These are phyloP conservation scores for Lactarius psammicola DNA, from an alignment of 768 basidiomycete species.

Conservation along the genomic window DNA sequence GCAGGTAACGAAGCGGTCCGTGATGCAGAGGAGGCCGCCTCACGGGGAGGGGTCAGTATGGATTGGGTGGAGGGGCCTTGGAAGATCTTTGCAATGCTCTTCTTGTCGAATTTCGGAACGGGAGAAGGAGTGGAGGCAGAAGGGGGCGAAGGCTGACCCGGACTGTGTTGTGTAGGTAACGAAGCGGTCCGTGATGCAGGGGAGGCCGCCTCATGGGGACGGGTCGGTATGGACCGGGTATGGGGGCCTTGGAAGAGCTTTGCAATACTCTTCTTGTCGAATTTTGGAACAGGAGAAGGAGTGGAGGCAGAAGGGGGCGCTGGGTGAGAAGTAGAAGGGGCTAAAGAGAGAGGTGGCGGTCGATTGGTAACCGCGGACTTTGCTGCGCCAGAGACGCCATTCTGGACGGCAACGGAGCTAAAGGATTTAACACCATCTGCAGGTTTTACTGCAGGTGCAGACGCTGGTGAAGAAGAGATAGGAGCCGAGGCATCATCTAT, in stretches of 20 bases:
- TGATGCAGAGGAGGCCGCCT: slow-evolving; percentile 49
- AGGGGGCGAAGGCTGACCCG: slow-evolving; percentile 28
- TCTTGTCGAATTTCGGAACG: no score
- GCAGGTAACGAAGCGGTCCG: slow-evolving; percentile 50
- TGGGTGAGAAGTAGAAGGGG: slow-evolving; percentile 33
- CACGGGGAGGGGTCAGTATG: no score
- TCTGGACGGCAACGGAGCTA: slow-evolving; percentile 60
- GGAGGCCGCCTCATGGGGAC: no score
- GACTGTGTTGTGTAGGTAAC: slow-evolving; percentile 43
- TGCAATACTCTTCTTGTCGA: no score
- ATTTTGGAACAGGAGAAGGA: slow-evolving; percentile 34
- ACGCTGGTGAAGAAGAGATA: slow-evolving; percentile 82
- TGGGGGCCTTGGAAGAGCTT: no score
- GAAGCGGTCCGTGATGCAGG: slow-evolving; percentile 51
- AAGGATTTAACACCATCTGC: slow-evolving; percentile 74
- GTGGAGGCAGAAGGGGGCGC: slow-evolving; percentile 30
- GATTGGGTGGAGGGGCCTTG: no score
- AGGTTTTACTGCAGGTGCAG: slow-evolving; percentile 58
- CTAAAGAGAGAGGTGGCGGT: no score
- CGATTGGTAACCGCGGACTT: slow-evolving; percentile 25
- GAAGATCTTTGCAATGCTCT: no score
- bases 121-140: slow-evolving; percentile 28
- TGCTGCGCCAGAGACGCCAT: slow-evolving; percentile 37
- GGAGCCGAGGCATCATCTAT: no score
- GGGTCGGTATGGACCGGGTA: no score